Conservation (phyloP, 2,329 filamentous ascomycete genomes). For the Colletotrichum sp. region DNA sequence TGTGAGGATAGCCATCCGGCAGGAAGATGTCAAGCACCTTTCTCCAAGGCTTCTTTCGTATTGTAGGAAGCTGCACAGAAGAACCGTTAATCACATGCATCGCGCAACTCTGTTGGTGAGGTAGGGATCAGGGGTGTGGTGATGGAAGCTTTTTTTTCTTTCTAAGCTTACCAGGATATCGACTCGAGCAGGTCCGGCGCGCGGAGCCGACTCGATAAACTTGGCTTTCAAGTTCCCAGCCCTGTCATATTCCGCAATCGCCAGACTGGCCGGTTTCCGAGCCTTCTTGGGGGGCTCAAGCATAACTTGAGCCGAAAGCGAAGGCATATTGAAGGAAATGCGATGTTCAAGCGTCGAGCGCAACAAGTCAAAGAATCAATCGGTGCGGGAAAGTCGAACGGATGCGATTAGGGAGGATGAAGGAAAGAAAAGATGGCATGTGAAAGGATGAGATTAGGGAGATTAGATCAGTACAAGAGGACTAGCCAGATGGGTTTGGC, state of each 20-base stretch:
- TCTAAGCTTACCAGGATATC: slow-evolving; percentile 10
- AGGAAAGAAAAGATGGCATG: not conserved
- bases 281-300: not conserved
- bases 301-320: not conserved
- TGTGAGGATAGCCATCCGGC: slow-evolving; percentile 14
- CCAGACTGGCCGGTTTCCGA: not conserved
- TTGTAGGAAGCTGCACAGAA: not conserved
- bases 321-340: not conserved
- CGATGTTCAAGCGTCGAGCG: not conserved
- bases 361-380: not conserved
- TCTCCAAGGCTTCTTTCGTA: slow-evolving; percentile 6
- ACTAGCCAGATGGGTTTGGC: not conserved
- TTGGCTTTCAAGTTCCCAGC: slow-evolving; percentile 14
- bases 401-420: not conserved
- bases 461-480: not conserved
- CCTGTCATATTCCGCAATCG: slow-evolving; percentile 9
- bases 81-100: not conserved
- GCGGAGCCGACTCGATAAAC: slow-evolving; percentile 11
- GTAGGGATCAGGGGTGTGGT: not conserved
- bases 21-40: slow-evolving; percentile 12
- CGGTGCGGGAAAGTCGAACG: not conserved
- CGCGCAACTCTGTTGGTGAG: not conserved
- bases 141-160: not conserved
- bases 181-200: not conserved
- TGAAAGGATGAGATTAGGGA: not conserved